Evolutionary conservation across 2,329 filamentous ascomycete genomes (phyloP).

Genomic region (Aspergillus thermomutatus): DNA sequence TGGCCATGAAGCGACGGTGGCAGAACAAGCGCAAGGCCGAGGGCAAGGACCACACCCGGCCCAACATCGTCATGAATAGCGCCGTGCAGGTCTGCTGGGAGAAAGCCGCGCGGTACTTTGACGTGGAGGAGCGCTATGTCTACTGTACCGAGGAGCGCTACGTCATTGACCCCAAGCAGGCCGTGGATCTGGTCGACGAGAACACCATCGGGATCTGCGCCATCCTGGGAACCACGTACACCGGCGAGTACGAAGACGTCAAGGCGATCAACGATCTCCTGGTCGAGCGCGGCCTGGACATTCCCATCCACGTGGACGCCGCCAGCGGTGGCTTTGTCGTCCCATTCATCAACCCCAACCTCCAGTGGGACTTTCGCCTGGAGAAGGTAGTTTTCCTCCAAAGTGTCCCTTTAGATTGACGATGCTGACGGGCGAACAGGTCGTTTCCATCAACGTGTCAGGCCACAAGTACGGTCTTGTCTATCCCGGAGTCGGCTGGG

Average conservation of each 20-base stretch:
- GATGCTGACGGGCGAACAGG: too few relatives aligned
- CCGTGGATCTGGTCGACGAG: slow-evolving; percentile 61
- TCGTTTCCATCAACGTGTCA: slow-evolving; percentile 90
- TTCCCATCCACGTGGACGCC: slow-evolving; percentile 90
- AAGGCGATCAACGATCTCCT: slow-evolving; percentile 89
- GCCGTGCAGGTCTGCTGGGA: slow-evolving; percentile 98
- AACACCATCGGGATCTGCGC: slow-evolving; percentile 86
- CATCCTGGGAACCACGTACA: slow-evolving; percentile 91
- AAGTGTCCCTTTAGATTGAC: too few relatives aligned
- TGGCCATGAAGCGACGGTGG: slow-evolving; percentile 97
- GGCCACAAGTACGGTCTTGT: slow-evolving; percentile 82
- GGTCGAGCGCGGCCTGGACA: slow-evolving; percentile 68
- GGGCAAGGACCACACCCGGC: slow-evolving; percentile 74
- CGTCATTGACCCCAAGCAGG: slow-evolving; percentile 62
- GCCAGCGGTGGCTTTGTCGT: slow-evolving; percentile 90
- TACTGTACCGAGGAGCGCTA: slow-evolving; percentile 61
- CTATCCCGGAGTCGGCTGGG: slow-evolving; percentile 93
- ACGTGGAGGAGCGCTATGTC: slow-evolving; percentile 82
- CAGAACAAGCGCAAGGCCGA: slow-evolving; percentile 78
- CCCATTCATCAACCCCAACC: slow-evolving; percentile 78
- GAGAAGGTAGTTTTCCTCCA: slow-evolving; percentile 84
- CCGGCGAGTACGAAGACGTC: slow-evolving; percentile 91
- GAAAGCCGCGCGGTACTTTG: slow-evolving; percentile 85
- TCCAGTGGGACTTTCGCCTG: slow-evolving; percentile 90
- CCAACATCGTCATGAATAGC: slow-evolving; percentile 94